Evolutionary conservation across 805 yeast genomes (phyloP).

Genomic region (Candida vaughaniae): DNA sequence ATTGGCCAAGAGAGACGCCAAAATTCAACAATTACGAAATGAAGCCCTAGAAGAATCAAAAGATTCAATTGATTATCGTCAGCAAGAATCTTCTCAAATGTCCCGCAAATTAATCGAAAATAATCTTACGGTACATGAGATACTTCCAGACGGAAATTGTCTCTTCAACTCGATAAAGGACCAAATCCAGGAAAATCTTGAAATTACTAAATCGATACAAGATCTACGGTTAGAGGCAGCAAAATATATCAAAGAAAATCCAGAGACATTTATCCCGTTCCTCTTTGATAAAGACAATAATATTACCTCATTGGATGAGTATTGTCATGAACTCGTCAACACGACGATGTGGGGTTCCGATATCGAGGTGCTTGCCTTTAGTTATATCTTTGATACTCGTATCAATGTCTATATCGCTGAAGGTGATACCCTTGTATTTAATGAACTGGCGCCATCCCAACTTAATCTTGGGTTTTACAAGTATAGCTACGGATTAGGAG

Average conservation of each 20-base stretch:
- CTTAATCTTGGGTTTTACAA: slow-evolving; percentile 78
- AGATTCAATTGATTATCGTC: slow-evolving; percentile 59
- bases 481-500: slow-evolving; percentile 87
- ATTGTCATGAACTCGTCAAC: slow-evolving; percentile 63
- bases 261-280: slow-evolving; percentile 76
- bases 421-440: slow-evolving; percentile 60
- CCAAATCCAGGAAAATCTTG: slow-evolving; percentile 49
- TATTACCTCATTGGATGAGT: slow-evolving; percentile 63
- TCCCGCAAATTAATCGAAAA: slow-evolving; percentile 48
- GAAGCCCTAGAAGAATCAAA: slow-evolving; percentile 75
- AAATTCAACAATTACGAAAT: slow-evolving; percentile 55
- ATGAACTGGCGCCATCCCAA: slow-evolving; percentile 50
- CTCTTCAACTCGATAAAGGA: slow-evolving; percentile 82
- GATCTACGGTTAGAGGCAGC: slow-evolving; percentile 68
- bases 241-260: slow-evolving; percentile 58
- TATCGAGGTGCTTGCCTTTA: slow-evolving; percentile 80
- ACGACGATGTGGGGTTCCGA: slow-evolving; percentile 98
- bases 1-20: slow-evolving; percentile 72
- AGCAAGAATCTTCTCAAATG: slow-evolving; percentile 70
- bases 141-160: slow-evolving; percentile 93
- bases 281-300: slow-evolving; percentile 66
- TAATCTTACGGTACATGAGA: slow-evolving; percentile 59
- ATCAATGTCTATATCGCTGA: slow-evolving; percentile 80
- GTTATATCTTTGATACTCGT: slow-evolving; percentile 68
- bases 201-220: slow-evolving; percentile 30